Evolutionary conservation across 75 land plant genomes (phyloP).

Genomic region (Pinus tabuliformis): DNA sequence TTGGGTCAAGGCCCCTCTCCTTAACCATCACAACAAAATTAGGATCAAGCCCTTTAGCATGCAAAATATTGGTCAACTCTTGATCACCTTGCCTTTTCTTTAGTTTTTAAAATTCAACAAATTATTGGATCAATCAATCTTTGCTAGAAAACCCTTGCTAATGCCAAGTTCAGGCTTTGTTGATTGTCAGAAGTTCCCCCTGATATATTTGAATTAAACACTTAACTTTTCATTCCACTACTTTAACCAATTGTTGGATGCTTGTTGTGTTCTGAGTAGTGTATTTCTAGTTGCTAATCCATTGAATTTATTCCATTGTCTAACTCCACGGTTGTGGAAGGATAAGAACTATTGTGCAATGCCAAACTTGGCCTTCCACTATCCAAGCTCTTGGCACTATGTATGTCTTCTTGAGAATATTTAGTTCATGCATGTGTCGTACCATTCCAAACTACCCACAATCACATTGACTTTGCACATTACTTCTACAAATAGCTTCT

Average conservation of each 20-base stretch:
- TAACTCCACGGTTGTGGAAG: too few relatives aligned
- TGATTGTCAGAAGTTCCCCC: conserved; percentile 46
- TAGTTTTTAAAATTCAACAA: conserved; percentile 60
- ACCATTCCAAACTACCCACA: too few relatives aligned
- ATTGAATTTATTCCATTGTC: too few relatives aligned
- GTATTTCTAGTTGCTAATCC: conserved; percentile 6
- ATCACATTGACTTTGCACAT: too few relatives aligned
- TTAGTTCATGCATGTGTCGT: too few relatives aligned
- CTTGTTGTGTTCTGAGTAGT: conserved; percentile 22
- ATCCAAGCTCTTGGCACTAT: too few relatives aligned
- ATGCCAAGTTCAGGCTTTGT: conserved; percentile 49
- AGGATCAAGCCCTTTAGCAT: conserved; percentile 96
- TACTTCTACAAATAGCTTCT: too few relatives aligned
- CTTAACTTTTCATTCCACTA: conserved; percentile 46
- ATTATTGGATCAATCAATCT: conserved; percentile 84
- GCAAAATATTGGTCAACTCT: conserved; percentile 69
- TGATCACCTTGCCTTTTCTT: conserved; percentile 56
- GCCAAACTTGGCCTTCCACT: too few relatives aligned
- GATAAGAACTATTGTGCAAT: too few relatives aligned
- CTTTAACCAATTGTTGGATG: conserved; percentile 39
- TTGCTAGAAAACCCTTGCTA: conserved; percentile 77
- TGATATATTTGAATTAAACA: conserved; percentile 55
- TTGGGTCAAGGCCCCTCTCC: conserved; percentile 94
- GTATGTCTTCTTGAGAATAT: too few relatives aligned
- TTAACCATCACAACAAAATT: conserved; percentile 97